Evolutionary conservation across 305 asterid species (phyloP).

Genomic region (Fraxinus paxiana): DNA sequence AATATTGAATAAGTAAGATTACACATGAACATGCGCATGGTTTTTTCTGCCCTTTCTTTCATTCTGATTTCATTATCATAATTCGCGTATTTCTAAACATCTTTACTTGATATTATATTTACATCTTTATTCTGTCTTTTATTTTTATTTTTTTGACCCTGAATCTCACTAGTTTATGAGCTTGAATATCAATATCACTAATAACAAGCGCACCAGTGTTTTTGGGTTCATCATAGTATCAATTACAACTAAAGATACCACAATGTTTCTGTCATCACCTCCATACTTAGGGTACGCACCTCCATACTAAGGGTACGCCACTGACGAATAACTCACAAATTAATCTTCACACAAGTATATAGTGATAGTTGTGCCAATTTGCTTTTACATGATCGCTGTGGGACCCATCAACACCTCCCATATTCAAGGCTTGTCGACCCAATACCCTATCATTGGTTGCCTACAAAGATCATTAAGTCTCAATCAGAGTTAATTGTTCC

Average conservation of each 20-base stretch:
- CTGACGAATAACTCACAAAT: neutral
- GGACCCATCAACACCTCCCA: neutral
- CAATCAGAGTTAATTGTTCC: neutral
- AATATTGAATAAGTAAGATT: neutral
- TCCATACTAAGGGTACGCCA: neutral
- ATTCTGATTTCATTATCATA: neutral
- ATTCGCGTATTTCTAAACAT: too few species aligned
- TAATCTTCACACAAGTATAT: neutral
- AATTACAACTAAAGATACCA: neutral
- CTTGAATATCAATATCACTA: neutral
- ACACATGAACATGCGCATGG: neutral
- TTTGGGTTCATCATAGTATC: neutral
- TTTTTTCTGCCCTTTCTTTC: neutral
- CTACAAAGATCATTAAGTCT: neutral
- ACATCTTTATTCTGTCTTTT: neutral
- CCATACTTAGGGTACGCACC: neutral
- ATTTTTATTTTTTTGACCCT: too few species aligned
- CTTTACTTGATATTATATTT: neutral
- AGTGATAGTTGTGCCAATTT: neutral
- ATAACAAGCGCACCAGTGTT: neutral
- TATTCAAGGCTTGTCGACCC: neutral
- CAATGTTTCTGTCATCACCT: neutral
- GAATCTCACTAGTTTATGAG: too few species aligned
- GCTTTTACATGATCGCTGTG: neutral
- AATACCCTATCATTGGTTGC: neutral